A percentile compares a stretch with the other conserved stretches of the same genome.
These are phyloP conservation scores for Leptomonas pyrrhocoris DNA, from an alignment of 208 protist genomes.

Conservation along the genomic window DNA sequence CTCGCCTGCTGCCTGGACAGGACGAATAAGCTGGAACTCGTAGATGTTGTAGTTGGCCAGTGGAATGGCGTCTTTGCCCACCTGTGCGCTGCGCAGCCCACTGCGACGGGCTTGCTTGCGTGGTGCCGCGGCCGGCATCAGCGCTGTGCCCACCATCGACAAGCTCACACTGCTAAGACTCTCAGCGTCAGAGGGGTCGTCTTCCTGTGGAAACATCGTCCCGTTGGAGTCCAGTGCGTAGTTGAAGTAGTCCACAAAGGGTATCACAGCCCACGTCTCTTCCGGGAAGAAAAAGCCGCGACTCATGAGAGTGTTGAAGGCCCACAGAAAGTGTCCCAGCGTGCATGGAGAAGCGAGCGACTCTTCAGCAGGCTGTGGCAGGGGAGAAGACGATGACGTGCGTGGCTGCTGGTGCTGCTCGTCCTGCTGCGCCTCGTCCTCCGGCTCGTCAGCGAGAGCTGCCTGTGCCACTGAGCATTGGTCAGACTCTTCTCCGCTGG, in stretches of 20 bases:
- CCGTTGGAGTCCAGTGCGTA: slow-evolving; percentile 76
- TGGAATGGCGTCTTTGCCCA: slow-evolving; percentile 17
- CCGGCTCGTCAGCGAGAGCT: background rate
- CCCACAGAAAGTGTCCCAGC: slow-evolving; percentile 75
- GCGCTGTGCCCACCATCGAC: background rate
- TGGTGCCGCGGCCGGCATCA: background rate
- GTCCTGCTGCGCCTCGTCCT: background rate
- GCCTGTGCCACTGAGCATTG: background rate
- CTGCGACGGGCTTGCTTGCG: slow-evolving; percentile 15
- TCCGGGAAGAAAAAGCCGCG: slow-evolving; percentile 81
- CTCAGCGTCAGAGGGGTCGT: slow-evolving; percentile 17
- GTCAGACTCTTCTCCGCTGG: slow-evolving; percentile 14
- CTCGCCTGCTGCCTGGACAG: slow-evolving; percentile 39
- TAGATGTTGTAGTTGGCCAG: slow-evolving; percentile 45
- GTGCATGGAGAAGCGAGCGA: slow-evolving; percentile 31
- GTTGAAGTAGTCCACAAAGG: slow-evolving; percentile 94
- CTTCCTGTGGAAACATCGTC: slow-evolving; percentile 48
- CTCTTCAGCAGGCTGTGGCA: background rate
- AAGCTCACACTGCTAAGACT: slow-evolving; percentile 22
- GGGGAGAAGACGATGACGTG: no score
- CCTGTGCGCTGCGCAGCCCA: slow-evolving; percentile 24
- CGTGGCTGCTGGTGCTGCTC: background rate
- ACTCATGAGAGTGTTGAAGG: slow-evolving; percentile 88
- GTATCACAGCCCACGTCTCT: slow-evolving; percentile 91
- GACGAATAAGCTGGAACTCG: slow-evolving; percentile 53